Evolutionary conservation across 2,329 filamentous ascomycete species (phyloP).

Genomic region (Colletotrichum tropicicola): DNA sequence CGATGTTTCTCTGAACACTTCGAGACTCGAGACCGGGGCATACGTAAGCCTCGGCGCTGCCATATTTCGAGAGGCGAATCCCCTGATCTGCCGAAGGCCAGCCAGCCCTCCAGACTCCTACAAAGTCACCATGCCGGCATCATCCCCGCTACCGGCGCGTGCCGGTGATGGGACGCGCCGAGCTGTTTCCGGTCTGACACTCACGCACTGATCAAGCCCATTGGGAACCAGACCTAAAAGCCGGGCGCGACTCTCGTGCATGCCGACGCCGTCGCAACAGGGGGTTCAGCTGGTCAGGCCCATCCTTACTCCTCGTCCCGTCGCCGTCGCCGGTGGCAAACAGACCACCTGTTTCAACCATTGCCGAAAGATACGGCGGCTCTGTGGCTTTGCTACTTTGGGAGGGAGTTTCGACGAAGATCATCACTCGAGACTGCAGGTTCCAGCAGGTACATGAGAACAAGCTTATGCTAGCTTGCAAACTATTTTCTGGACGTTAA

Average conservation of each 20-base stretch:
- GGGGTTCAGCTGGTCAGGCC: slow-evolving; percentile 20
- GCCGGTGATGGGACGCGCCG: not conserved
- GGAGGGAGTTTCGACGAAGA: slow-evolving; percentile 10
- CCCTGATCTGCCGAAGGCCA: slow-evolving; percentile 1
- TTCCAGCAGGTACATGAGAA: not conserved
- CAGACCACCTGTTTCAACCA: slow-evolving; percentile 15
- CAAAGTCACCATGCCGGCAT: not conserved
- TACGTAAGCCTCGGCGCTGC: not conserved
- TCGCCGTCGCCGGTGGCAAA: slow-evolving; percentile 20
- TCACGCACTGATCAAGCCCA: no score
- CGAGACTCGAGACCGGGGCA: not conserved
- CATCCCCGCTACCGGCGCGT: not conserved
- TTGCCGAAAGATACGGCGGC: slow-evolving; percentile 1
- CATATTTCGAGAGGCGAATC: not conserved
- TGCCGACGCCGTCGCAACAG: not conserved
- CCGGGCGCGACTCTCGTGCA: no score
- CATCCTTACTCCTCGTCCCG: not conserved
- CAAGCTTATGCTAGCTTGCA: not conserved
- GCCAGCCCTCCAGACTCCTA: not conserved
- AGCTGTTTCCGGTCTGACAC: not conserved
- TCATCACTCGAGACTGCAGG: slow-evolving; percentile 4
- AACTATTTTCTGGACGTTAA: not conserved
- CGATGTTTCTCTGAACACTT: not conserved
- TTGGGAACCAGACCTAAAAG: no score
- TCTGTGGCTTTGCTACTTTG: not conserved